A percentile compares a stretch with the other conserved stretches of the same genome.
Conservation (phyloP, 306 rosid genomes). For the Quercus variabilis region DNA sequence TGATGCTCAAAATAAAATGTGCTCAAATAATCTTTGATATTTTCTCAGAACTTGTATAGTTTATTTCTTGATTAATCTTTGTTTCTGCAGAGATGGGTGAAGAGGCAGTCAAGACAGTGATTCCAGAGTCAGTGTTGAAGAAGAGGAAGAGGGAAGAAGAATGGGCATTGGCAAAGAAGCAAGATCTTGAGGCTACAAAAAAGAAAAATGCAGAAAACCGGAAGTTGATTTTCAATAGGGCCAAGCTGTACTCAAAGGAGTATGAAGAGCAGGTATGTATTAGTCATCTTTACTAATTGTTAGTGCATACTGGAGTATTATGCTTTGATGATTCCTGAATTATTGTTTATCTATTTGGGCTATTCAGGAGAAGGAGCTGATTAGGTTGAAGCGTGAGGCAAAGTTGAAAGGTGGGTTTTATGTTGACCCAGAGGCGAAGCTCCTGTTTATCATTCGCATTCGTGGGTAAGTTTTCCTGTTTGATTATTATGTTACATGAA, state of each 20-base stretch:
- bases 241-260: constrained; percentile 61
- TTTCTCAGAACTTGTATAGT: not conserved
- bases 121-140: constrained; percentile 84
- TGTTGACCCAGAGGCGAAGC: constrained; percentile 92
- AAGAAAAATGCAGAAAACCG: constrained; percentile 46
- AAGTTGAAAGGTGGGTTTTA: constrained; percentile 87
- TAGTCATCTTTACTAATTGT: not conserved
- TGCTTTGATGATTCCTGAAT: not conserved
- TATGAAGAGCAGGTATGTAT: constrained; percentile 57
- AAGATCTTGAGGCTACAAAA: no score
- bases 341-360: not conserved
- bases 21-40: not conserved
- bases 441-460: constrained; percentile 74
- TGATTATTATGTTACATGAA: not conserved
- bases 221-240: constrained; percentile 60
- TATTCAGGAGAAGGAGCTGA: no score
- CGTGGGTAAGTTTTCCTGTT: constrained; percentile 60
- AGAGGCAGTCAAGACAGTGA: constrained; percentile 42
- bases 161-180: no score
- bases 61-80: not conserved
- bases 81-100: constrained; percentile 52
- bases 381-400: no score
- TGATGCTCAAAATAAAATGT: not conserved
- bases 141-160: constrained; percentile 72
- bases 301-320: not conserved